Base-by-base conservation (phyloP, 495 filamentous ascomycete species). In the Hypoxylon cercidicola region DNA sequence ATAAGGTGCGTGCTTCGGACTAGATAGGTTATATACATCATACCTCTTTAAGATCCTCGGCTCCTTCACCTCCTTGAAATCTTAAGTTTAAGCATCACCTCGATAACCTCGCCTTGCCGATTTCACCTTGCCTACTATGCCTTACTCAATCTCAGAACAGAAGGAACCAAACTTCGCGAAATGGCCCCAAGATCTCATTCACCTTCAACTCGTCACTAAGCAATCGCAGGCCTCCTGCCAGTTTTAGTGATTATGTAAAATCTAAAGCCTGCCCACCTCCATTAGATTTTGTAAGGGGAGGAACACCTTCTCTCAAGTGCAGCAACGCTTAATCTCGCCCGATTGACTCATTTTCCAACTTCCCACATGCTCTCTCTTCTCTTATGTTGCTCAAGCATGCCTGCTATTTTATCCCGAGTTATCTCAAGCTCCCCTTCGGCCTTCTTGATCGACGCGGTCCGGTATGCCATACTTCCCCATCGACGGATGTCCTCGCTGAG, bases 371-470 rank as follows among this genome's bases (percentile, higher is more conserved):
- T 28, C 25, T 28, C 25, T 28, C 25, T 28, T 28, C 25, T 28
- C 25, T 28, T 28, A 55, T 87, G 84, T 68, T 83, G 79, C 35
- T 72, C 62, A 23, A 72, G 60, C 67, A 89, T 78, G 21, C 25
- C 25, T 28, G 25, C 25, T 28, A 28, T 28, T 7, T 28, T 28
- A 28, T 83, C 74, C 53, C 81, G 74, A 68, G 94, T 89, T 69
- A 91, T 89, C 45, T 75, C 75, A 52, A 93, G 88, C 64, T 88
- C 84, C 40, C 82, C 81, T 66, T 87, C 71, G 57, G 90, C 88
- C 72, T 88, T 87, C 64, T 91, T 91, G 79, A 97, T 93, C 30
- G 91, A 93, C 59, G 92, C 91, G 41, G 82, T 82, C 65, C 91
- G 85, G 74, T 84, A 90, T 74, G 77, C 89, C 82, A 87, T 91